Percentiles rank a stretch among this genome's conserved stretches.
Evolutionary conservation across 768 basidiomycete species (phyloP).

Genomic region (Russula sp.): DNA sequence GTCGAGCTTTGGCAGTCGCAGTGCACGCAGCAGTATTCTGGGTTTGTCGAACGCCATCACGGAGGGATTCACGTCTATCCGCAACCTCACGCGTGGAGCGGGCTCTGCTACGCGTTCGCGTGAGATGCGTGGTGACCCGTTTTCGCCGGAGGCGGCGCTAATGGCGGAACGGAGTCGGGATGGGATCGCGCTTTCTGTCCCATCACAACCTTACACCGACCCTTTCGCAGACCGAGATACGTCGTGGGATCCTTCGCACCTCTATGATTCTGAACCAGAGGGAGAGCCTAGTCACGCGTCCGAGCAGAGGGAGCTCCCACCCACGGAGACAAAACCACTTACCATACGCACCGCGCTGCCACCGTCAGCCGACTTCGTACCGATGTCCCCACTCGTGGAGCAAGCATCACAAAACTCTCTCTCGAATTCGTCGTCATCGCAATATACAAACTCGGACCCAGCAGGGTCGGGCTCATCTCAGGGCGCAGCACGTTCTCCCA

Average conservation of each 20-base stretch:
- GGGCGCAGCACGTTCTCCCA: conserved; percentile 32
- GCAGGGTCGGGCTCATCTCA: conserved; percentile 30
- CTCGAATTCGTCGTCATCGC: conserved; percentile 25
- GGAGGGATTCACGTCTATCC: conserved; percentile 26
- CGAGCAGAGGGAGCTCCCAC: conserved; percentile 14
- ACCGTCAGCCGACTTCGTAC: conserved; percentile 36
- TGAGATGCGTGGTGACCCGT: conserved; percentile 48
- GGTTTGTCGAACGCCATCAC: conserved; percentile 28
- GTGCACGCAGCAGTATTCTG: conserved; percentile 15
- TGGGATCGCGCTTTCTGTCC: conserved; percentile 3
- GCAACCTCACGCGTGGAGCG: conserved; percentile 18
- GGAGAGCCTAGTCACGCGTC: conserved; percentile 4
- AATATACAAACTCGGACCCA: conserved; percentile 16
- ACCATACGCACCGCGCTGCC: conserved; percentile 28
- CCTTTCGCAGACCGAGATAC: conserved; percentile 39
- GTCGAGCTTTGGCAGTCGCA: conserved; percentile 11
- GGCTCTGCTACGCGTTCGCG: conserved; percentile 15
- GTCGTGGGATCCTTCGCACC: conserved; percentile 4
- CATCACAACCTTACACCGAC: conserved; percentile 44
- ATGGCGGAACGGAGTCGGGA: conserved; percentile 29
- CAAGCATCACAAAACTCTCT: conserved; percentile 36
- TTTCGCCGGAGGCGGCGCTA: conserved; percentile 45
- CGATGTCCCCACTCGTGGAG: conserved; percentile 39
- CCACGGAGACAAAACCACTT: background rate
- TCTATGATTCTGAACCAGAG: conserved; percentile 27